Percentiles rank a stretch among this genome's conserved stretches.
phyloP scores from a whole-genome alignment of 148 eudicot genomes.

The Pharnaceum exiguum region DNA sequence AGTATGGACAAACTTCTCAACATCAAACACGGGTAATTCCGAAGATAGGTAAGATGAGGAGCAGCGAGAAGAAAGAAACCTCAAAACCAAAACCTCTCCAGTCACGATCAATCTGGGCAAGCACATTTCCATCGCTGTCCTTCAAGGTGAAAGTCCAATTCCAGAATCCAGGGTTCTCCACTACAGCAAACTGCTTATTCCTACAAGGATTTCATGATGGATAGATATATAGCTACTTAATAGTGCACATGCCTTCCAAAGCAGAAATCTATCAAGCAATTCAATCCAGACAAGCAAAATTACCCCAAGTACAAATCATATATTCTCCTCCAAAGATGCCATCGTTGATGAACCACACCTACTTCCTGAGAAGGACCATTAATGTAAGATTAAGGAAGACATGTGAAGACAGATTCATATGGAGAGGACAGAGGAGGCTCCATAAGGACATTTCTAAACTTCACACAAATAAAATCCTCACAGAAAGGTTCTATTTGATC shows the following conservation, averaged over 20 bases:
- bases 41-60: background rate
- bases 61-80: slow-evolving; percentile 36
- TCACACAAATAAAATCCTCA: too few species aligned
- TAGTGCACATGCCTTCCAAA: background rate
- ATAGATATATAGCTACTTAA: background rate
- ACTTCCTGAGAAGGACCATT: slow-evolving; percentile 51
- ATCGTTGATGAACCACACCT: slow-evolving; percentile 96
- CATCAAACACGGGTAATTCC: background rate
- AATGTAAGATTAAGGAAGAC: background rate
- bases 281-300: slow-evolving; percentile 2
- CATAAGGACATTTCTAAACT: too few species aligned
- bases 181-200: slow-evolving; percentile 88
- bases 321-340: slow-evolving; percentile 99
- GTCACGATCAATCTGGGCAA: slow-evolving; percentile 93
- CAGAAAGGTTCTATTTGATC: too few species aligned
- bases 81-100: slow-evolving; percentile 99
- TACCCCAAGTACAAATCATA: slow-evolving; percentile 98
- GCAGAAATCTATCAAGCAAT: background rate
- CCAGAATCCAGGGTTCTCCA: slow-evolving; percentile 96
- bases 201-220: slow-evolving; percentile 24
- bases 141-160: slow-evolving; percentile 95
- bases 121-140: slow-evolving; percentile 67
- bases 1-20: too few species aligned
- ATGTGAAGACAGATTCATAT: too few species aligned
- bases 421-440: too few species aligned